phyloP scores from a whole-genome alignment of 306 rosid species.

The Vigna hirtella region DNA sequence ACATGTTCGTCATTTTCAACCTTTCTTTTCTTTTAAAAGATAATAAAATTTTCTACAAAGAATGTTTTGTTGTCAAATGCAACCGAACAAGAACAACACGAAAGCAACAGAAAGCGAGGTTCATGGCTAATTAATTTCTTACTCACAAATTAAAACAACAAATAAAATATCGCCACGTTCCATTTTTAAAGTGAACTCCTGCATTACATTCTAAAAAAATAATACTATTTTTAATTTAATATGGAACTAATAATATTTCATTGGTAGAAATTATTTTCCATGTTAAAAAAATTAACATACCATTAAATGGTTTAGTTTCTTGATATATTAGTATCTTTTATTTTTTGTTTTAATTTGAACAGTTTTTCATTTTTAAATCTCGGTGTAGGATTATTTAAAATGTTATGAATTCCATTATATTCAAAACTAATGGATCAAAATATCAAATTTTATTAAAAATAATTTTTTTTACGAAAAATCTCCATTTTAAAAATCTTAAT shows the following conservation, averaged over 20 bases:
- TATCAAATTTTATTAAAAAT: neutral
- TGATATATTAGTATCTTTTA: neutral
- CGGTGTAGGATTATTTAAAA: neutral
- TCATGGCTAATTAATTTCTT: neutral
- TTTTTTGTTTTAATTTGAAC: neutral
- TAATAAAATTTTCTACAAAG: no score
- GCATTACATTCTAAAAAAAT: neutral
- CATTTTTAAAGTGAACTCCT: neutral
- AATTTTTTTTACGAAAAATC: neutral
- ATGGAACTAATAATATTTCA: neutral
- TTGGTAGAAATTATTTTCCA: neutral
- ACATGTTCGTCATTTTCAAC: neutral
- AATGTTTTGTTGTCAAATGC: neutral
- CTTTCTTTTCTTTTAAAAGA: neutral
- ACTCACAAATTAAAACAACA: neutral
- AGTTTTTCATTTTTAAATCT: neutral
- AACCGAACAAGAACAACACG: neutral
- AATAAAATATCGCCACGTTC: neutral
- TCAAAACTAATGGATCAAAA: neutral
- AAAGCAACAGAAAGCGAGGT: neutral
- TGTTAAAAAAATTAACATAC: neutral
- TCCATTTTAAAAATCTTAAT: no score
- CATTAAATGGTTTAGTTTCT: neutral
- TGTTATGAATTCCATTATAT: neutral
- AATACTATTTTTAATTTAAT: neutral